A percentile compares a stretch with the other conserved stretches of the same genome.
Conservation (phyloP, 164 flowering plant genomes). For the Cinnamomum chago region DNA sequence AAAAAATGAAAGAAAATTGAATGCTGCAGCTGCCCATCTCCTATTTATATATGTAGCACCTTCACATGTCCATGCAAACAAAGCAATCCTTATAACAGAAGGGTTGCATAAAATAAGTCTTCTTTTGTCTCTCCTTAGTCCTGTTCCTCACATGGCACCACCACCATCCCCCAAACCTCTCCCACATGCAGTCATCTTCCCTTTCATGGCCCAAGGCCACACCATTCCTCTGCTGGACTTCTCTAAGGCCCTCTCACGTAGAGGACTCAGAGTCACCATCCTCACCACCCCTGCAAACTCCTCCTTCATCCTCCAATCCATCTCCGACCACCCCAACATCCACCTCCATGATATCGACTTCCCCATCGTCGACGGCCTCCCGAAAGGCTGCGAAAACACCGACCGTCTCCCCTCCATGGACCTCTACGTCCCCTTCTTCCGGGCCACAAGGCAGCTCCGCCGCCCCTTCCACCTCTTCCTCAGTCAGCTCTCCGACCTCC, state of each 20-base stretch:
- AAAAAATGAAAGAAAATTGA: too few species aligned
- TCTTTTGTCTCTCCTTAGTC: neutral
- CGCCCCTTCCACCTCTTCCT: slow-evolving; percentile 20
- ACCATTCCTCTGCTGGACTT: slow-evolving; percentile 32
- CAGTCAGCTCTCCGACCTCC: slow-evolving; percentile 12
- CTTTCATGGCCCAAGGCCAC: slow-evolving; percentile 42
- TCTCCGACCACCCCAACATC: slow-evolving; percentile 13
- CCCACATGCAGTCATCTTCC: slow-evolving; percentile 28
- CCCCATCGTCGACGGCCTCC: slow-evolving; percentile 19
- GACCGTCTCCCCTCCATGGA: slow-evolving; percentile 28
- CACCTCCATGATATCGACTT: slow-evolving; percentile 22
- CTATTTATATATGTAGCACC: too few species aligned
- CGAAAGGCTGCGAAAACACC: slow-evolving; percentile 32
- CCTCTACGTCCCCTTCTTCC: slow-evolving; percentile 10
- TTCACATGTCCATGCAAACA: too few species aligned
- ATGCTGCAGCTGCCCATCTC: too few species aligned
- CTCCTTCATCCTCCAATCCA: slow-evolving; percentile 1
- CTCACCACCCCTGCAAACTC: slow-evolving; percentile 37
- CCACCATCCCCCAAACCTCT: neutral
- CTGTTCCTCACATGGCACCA: neutral
- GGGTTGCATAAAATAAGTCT: neutral
- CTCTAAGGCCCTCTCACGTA: slow-evolving; percentile 21
- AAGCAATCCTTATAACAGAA: too few species aligned
- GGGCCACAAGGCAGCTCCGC: slow-evolving; percentile 21
- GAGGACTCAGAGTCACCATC: slow-evolving; percentile 23